A percentile compares a stretch with the other conserved stretches of the same genome.
Conservation (phyloP, 2,329 filamentous ascomycete genomes). For the Fusarium dlaminii region DNA sequence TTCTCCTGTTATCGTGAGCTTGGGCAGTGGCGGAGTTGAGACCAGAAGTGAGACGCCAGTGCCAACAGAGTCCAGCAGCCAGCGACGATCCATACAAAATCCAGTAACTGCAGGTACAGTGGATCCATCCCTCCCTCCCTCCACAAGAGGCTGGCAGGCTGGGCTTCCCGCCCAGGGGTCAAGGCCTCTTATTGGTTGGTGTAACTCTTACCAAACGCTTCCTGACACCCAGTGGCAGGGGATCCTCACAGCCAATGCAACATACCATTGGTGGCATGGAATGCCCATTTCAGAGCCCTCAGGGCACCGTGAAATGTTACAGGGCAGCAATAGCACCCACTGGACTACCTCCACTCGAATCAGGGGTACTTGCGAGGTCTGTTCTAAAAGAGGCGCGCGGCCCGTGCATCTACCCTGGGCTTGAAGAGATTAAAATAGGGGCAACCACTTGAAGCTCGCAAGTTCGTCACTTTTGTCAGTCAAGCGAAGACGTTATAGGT, state of each 20-base stretch:
- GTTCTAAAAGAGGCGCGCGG: conserved; percentile 18
- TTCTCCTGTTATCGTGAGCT: conserved; percentile 22
- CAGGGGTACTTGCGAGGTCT: conserved; percentile 8
- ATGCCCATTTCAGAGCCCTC: conserved; percentile 11
- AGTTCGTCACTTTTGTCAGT: conserved; percentile 17
- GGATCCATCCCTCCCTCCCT: conserved; percentile 11
- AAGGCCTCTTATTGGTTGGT: conserved; percentile 28
- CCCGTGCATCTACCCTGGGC: conserved; percentile 16
- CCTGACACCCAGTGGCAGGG: conserved; percentile 34
- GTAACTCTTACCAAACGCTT: conserved; percentile 31
- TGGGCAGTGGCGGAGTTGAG: conserved; percentile 28
- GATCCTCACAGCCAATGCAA: conserved; percentile 11
- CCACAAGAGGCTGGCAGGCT: conserved; percentile 22
- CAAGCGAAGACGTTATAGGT: conserved; percentile 3
- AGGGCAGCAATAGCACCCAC: conserved; percentile 10
- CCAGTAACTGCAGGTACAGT: conserved; percentile 25
- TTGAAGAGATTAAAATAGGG: conserved; percentile 32
- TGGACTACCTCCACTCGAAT: conserved; percentile 1
- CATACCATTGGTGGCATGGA: conserved; percentile 40
- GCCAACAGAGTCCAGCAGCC: conserved; percentile 5
- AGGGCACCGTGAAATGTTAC: conserved; percentile 6
- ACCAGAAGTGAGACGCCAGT: conserved; percentile 19
- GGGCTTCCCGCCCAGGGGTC: conserved; percentile 29
- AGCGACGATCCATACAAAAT: conserved; percentile 22
- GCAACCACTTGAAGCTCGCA: conserved; percentile 17